Conservation (phyloP, 2,329 filamentous ascomycete genomes). For the Chrysoporthe cubensis region DNA sequence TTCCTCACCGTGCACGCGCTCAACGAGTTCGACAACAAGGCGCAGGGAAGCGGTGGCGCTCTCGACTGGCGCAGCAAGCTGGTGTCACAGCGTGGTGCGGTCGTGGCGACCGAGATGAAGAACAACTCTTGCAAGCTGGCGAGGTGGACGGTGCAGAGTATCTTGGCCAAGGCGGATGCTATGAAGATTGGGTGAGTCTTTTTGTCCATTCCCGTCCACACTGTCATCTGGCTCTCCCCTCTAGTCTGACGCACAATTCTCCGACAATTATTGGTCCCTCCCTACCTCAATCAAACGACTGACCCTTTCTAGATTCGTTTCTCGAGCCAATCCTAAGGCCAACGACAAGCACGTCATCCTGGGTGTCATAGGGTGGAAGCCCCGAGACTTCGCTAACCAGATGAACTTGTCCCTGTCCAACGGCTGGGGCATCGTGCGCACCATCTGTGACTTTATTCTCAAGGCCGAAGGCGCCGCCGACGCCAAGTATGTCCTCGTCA, state of each 20-base stretch:
- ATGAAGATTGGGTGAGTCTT: conserved; percentile 91
- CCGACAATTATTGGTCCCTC: conserved; percentile 1
- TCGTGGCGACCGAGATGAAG: conserved; percentile 99
- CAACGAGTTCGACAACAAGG: conserved; percentile 99
- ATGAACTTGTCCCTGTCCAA: conserved; percentile 98
- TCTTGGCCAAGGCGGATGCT: conserved; percentile 93
- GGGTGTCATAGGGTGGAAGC: conserved; percentile 97
- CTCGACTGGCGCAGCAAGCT: conserved; percentile 98
- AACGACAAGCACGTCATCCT: conserved; percentile 95
- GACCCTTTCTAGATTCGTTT: conserved; percentile 74
- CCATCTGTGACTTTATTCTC: conserved; percentile 92
- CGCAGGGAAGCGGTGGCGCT: conserved; percentile 90
- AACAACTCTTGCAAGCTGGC: conserved; percentile 99
- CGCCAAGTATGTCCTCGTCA: conserved; percentile 79
- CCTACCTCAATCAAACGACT: conserved; percentile 34
- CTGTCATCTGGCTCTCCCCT: too few relatives aligned
- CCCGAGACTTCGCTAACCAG: conserved; percentile 92
- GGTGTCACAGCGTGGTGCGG: conserved; percentile 90
- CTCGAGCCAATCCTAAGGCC: conserved; percentile 86
- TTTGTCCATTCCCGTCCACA: not conserved
- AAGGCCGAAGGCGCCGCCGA: conserved; percentile 62
- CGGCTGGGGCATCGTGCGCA: conserved; percentile 98
- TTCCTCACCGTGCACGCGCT: conserved; percentile 91
- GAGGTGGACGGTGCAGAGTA: conserved; percentile 95
- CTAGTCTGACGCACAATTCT: too few relatives aligned